Evolutionary conservation across 768 basidiomycete genomes (phyloP).

Genomic region (Hygrophorus pudorinus): DNA sequence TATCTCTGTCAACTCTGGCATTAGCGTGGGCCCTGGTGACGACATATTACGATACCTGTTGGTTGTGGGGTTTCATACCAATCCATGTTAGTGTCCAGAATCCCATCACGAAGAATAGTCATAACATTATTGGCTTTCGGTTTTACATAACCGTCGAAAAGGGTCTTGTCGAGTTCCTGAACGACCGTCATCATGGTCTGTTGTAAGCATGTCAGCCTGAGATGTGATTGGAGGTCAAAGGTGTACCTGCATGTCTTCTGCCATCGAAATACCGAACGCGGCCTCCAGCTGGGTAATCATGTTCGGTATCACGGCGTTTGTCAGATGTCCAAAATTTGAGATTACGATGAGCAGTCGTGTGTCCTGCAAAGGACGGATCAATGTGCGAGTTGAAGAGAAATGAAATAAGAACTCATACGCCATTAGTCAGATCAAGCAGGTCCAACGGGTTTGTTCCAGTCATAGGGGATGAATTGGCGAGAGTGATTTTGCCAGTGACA

Average conservation of each 20-base stretch:
- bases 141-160: slow-evolving; percentile 84
- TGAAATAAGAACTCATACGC: slow-evolving; percentile 31
- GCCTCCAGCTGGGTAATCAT: slow-evolving; percentile 76
- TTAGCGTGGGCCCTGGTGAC: not conserved
- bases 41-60: slow-evolving; percentile 42
- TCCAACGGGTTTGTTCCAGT: slow-evolving; percentile 42
- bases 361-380: slow-evolving; percentile 40
- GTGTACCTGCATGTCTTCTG: slow-evolving; percentile 61
- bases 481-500: slow-evolving; percentile 25
- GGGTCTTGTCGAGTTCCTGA: slow-evolving; percentile 73
- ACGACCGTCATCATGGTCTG: slow-evolving; percentile 72
- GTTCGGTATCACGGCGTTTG: slow-evolving; percentile 57
- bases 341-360: slow-evolving; percentile 80
- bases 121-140: slow-evolving; percentile 67
- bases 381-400: slow-evolving; percentile 3
- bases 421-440: slow-evolving; percentile 49
- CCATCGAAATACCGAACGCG: slow-evolving; percentile 61
- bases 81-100: slow-evolving; percentile 73
- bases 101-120: slow-evolving; percentile 63
- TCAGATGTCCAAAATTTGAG: slow-evolving; percentile 78
- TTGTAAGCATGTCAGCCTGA: slow-evolving; percentile 4
- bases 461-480: slow-evolving; percentile 19
- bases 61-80: slow-evolving; percentile 95
- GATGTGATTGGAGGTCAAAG: slow-evolving; percentile 6
- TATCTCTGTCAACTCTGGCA: slow-evolving; percentile 46